These are phyloP conservation scores for Dothideomycetidae sp. DNA, from an alignment of 2,329 filamentous ascomycete genomes.

Conservation along the genomic window DNA sequence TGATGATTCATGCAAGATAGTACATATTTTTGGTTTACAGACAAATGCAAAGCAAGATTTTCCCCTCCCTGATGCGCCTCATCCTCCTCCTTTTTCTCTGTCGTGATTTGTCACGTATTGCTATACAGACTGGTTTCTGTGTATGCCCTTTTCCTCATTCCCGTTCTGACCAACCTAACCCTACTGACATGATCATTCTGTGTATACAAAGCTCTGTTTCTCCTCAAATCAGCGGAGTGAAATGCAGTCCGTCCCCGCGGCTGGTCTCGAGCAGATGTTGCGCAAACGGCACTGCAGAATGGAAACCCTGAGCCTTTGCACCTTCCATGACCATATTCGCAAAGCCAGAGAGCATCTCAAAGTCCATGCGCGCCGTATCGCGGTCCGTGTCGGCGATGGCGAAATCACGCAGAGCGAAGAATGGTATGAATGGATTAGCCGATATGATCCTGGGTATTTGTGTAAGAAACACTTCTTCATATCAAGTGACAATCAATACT, in stretches of 20 bases:
- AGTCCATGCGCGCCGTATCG: slow-evolving; percentile 3
- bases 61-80: no score
- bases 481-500: slow-evolving; percentile 7
- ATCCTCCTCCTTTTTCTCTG: no score
- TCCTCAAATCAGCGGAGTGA: neutral
- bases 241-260: neutral
- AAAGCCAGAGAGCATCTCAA: slow-evolving; percentile 1
- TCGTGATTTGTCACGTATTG: no score
- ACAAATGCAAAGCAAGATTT: no score
- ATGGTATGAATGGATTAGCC: slow-evolving; percentile 4
- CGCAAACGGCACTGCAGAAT: slow-evolving; percentile 6
- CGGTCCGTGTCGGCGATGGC: slow-evolving; percentile 5
- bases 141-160: no score
- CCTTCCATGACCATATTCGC: slow-evolving; percentile 5
- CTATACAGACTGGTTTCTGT: no score
- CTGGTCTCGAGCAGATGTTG: neutral
- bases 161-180: no score
- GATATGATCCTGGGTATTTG: slow-evolving; percentile 1
- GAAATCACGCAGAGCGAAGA: slow-evolving; percentile 6
- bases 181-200: no score
- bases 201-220: no score
- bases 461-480: neutral
- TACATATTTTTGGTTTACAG: no score
- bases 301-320: slow-evolving; percentile 2
- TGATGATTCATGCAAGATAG: no score